Evolutionary conservation across 169 alveolate species (phyloP).

Genomic region (Toxoplasma gondii): DNA sequence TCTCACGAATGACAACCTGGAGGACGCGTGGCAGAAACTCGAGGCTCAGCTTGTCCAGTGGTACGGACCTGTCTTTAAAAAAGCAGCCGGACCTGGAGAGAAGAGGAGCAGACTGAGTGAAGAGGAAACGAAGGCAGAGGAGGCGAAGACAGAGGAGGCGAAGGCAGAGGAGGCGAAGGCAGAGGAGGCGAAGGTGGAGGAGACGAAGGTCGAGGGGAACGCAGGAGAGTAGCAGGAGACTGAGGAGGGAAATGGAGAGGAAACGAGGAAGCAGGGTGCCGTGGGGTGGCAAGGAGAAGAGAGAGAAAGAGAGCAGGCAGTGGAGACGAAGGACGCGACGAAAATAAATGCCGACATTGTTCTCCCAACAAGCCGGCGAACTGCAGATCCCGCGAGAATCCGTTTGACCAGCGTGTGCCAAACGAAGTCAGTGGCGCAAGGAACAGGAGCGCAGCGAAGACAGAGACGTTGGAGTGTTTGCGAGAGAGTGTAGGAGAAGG

Average conservation of each 20-base stretch:
- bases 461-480: too few relatives aligned
- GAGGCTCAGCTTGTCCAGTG: not conserved
- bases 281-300: not conserved
- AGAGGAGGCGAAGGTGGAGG: not conserved
- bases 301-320: not conserved
- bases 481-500: too few relatives aligned
- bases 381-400: too few relatives aligned
- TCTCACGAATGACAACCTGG: conserved; percentile 8
- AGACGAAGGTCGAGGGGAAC: not conserved
- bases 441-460: too few relatives aligned
- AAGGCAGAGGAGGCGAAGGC: too few relatives aligned
- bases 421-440: too few relatives aligned
- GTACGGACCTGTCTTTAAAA: not conserved
- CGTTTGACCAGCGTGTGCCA: too few relatives aligned
- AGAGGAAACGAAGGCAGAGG: too few relatives aligned
- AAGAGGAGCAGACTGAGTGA: not conserved
- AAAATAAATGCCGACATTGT: not conserved
- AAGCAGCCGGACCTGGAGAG: too few relatives aligned
- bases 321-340: not conserved
- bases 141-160: too few relatives aligned
- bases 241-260: not conserved
- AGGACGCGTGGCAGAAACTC: conserved; percentile 12
- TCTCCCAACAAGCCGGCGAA: too few relatives aligned
- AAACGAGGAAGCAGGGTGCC: not conserved
- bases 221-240: too few relatives aligned